Base-by-base conservation (phyloP, 768 basidiomycete species). In the Pleurotus tuber-regium region DNA sequence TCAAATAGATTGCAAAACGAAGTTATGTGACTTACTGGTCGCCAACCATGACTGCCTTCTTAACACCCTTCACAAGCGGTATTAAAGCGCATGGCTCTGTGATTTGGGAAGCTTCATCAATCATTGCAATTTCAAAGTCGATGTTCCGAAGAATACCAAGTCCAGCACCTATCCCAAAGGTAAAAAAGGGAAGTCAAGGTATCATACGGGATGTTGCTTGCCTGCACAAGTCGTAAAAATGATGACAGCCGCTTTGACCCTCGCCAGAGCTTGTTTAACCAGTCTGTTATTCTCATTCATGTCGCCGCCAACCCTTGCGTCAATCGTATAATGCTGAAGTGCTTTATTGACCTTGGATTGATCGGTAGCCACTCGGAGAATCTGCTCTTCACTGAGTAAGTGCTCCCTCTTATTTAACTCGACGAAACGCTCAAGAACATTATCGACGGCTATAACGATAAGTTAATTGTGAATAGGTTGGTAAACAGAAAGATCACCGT, bases 61-160 rank as follows among this genome's bases (percentile, higher is more conserved):
- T 63, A 38, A 79, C 76, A 2, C 83, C 84, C 59, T 87, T 87
- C 8, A 85, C 82, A 3, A 87, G 68, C 0, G 86, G 84, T 26
- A 87, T 85, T 29, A 87, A 68, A 0, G 84, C 77, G 43, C 75
- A 76, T 2, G 84, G 80, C 55, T 87, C 86, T 0, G 83, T 86
- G 7, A 87, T 78, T 59, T 86, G 85, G 0, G 84, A 86, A 0
- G 84, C 85, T 57, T 87, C 84, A 59, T 87, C 86, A 35, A 87
- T 83, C 39, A 87, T 66, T 0, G 79, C 82, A 18, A 80, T 77
- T 33, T 79, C 79, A 57, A 86, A 87, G 50, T 82, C 68, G 12
- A 69, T 61, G 58, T 82, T 78, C 41, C 79, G 71, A 26, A 86
- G 55, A 11, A 80, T 74, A 4, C 83, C 83, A 7, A 86, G 64